Percentiles rank a stretch among this genome's conserved stretches.
These are phyloP conservation scores for Luffa acutangula DNA, from an alignment of 306 rosid species.

Conservation along the genomic window DNA sequence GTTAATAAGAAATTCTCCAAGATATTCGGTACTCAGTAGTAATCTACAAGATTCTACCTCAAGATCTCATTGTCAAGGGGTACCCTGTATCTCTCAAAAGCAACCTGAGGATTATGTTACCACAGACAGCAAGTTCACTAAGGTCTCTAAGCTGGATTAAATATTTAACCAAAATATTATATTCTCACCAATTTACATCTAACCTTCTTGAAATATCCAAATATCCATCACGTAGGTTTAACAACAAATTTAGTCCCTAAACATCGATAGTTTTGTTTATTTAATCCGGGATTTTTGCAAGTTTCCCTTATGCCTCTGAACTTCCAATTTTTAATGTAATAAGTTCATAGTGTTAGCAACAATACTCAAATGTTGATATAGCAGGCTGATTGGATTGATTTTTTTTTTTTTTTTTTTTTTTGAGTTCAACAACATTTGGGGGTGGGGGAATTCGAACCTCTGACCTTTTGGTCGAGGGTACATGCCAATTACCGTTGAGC, in stretches of 20 bases:
- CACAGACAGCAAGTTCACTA: neutral
- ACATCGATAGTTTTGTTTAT: neutral
- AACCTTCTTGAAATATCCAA: neutral
- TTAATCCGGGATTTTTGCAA: neutral
- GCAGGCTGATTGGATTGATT: neutral
- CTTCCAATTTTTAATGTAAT: neutral
- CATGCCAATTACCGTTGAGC: too few relatives aligned
- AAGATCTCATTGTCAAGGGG: neutral
- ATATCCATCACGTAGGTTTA: neutral
- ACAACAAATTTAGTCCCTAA: neutral
- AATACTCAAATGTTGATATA: neutral
- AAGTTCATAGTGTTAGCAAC: neutral
- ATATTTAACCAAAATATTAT: neutral
- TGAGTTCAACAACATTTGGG: too few relatives aligned
- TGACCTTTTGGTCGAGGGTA: too few relatives aligned
- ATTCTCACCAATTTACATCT: neutral
- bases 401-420: too few relatives aligned
- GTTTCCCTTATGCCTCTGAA: neutral
- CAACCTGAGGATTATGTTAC: neutral
- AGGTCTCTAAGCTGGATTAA: neutral
- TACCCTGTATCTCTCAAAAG: neutral
- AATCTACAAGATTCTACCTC: neutral
- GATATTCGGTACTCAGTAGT: neutral
- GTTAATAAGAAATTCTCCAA: neutral
- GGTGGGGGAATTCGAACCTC: too few relatives aligned